Evolutionary conservation across 1,284 basidiomycete genomes (phyloP).

Genomic region (Meira miltonrushii): DNA sequence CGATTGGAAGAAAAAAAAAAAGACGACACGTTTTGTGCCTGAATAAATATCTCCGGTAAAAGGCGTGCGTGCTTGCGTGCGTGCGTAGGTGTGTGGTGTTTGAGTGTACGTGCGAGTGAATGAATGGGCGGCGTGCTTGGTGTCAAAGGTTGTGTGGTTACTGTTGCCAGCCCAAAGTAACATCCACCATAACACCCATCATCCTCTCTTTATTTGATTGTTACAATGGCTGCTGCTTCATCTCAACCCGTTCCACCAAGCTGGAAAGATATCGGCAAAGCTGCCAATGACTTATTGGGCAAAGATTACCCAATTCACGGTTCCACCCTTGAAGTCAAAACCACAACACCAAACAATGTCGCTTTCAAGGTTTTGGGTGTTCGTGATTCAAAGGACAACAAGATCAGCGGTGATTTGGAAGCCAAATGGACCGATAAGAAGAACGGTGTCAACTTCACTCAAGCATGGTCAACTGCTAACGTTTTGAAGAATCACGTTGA

Average conservation of each 20-base stretch:
- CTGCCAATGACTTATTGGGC: conserved; percentile 85
- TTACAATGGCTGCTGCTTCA: not conserved
- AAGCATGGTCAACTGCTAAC: conserved; percentile 80
- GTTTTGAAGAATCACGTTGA: conserved; percentile 83
- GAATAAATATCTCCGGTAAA: too few species aligned
- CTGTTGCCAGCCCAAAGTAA: too few species aligned
- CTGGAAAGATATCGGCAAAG: conserved; percentile 61
- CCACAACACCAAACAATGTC: conserved; percentile 68
- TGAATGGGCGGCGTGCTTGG: too few species aligned
- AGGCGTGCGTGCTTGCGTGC: too few species aligned
- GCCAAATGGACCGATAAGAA: conserved; percentile 51
- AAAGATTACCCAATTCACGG: conserved; percentile 88
- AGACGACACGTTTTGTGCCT: too few species aligned
- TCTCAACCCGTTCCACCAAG: conserved; percentile 48
- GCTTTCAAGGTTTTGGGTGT: conserved; percentile 54
- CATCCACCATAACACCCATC: too few species aligned
- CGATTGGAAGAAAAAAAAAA: too few species aligned
- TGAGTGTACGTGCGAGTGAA: too few species aligned
- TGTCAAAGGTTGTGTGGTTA: too few species aligned
- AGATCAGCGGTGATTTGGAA: conserved; percentile 52
- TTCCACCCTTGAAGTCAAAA: conserved; percentile 69
- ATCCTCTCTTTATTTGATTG: not conserved
- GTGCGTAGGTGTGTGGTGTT: too few species aligned
- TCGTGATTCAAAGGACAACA: conserved; percentile 49
- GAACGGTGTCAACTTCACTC: conserved; percentile 49